These are phyloP conservation scores for Anacardium occidentale DNA, from an alignment of 345 rosid genomes.

Conservation along the genomic window DNA sequence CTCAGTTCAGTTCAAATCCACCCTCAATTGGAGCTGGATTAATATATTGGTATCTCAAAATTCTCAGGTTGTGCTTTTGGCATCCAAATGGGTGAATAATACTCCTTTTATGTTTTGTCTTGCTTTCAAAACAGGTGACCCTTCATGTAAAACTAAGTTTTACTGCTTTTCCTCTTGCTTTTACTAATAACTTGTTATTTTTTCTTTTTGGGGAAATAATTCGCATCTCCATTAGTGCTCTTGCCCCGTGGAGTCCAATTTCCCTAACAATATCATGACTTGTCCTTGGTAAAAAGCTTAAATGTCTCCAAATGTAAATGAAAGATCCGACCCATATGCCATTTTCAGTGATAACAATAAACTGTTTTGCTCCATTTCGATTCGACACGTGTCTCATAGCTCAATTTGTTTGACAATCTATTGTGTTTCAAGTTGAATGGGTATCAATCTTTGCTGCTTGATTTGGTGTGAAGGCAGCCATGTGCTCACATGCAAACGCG, in stretches of 20 bases:
- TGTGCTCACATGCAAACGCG: conserved; percentile 12
- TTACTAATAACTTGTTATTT: not conserved
- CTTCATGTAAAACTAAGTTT: conserved; percentile 1
- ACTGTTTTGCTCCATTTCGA: not conserved
- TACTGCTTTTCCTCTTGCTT: not conserved
- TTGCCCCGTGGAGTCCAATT: not conserved
- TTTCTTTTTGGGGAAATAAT: not conserved
- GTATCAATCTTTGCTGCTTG: not conserved
- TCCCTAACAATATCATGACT: not conserved
- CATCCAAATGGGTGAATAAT: no score
- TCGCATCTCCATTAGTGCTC: conserved; percentile 5
- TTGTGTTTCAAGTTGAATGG: not conserved
- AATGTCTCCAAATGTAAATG: not conserved
- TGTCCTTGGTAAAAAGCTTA: not conserved
- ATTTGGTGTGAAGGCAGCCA: not conserved
- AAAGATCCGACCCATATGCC: not conserved
- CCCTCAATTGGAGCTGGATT: no score
- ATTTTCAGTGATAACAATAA: not conserved
- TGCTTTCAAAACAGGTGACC: not conserved
- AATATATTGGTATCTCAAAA: no score
- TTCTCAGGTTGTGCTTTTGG: no score
- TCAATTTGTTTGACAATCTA: not conserved
- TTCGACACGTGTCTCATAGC: no score
- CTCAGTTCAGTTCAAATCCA: no score
- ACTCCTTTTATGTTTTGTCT: not conserved